A percentile compares a stretch with the other conserved stretches of the same genome.
These are phyloP conservation scores for Grigorovia humatica DNA, from an alignment of 805 yeast genomes.

Conservation along the genomic window DNA sequence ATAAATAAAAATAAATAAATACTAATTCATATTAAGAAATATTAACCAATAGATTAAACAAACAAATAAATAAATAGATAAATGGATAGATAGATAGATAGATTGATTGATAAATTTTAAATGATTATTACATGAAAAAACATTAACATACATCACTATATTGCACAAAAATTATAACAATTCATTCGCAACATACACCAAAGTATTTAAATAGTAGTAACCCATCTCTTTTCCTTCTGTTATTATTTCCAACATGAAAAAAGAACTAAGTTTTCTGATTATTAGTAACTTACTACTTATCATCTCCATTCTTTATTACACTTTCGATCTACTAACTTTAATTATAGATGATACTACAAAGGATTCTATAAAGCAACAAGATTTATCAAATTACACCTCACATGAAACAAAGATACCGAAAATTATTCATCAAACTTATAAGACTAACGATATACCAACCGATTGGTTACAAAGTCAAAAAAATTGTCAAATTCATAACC, in stretches of 20 bases:
- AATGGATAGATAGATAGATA: too few species aligned
- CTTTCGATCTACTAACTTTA: conserved; percentile 61
- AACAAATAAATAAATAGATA: too few species aligned
- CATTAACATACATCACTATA: too few species aligned
- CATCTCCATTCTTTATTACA: conserved; percentile 42
- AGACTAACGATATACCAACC: conserved; percentile 65
- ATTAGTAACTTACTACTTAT: conserved; percentile 46
- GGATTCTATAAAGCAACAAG: conserved; percentile 41
- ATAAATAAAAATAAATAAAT: too few species aligned
- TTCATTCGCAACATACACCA: too few species aligned
- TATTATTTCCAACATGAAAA: conserved; percentile 37
- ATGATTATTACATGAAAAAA: too few species aligned
- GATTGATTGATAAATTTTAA: too few species aligned
- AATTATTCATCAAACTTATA: conserved; percentile 88
- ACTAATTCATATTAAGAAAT: too few species aligned
- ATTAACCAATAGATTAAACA: too few species aligned
- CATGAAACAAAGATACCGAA: conserved; percentile 57
- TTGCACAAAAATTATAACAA: too few species aligned
- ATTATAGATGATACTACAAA: conserved; percentile 55
- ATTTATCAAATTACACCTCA: conserved; percentile 32
- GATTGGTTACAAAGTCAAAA: conserved; percentile 71
- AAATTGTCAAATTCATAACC: conserved; percentile 64
- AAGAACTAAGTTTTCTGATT: conserved; percentile 50
- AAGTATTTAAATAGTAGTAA: too few species aligned
- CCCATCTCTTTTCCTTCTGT: too few species aligned